Percentiles rank a stretch among this genome's conserved stretches.
phyloP scores from a whole-genome alignment of 208 protist genomes.

The Entamoeba histolytica region DNA sequence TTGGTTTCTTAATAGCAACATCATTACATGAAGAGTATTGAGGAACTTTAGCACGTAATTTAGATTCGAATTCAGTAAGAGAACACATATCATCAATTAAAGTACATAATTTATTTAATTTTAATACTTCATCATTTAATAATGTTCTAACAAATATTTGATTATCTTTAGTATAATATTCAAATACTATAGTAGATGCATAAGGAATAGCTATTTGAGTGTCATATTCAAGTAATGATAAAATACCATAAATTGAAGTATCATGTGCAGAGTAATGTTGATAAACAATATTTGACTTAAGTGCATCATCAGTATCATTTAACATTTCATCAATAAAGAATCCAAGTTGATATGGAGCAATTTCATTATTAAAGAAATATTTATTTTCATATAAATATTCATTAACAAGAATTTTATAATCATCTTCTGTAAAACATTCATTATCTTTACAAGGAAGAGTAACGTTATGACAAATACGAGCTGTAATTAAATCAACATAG shows the following conservation, averaged over 20 bases:
- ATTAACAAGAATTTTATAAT: not conserved
- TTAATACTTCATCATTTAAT: not conserved
- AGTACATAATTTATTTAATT: not conserved
- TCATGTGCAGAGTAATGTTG: not conserved
- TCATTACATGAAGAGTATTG: not conserved
- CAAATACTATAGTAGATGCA: not conserved
- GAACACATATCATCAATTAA: not conserved
- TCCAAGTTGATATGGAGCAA: not conserved
- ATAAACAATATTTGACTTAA: not conserved
- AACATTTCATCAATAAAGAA: not conserved
- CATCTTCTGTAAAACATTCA: not conserved
- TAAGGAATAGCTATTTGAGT: not conserved
- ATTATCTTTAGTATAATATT: not conserved
- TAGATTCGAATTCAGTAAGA: not conserved
- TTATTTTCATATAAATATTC: not conserved
- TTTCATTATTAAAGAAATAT: not conserved
- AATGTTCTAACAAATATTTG: not conserved
- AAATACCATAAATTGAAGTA: not conserved
- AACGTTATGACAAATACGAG: not conserved
- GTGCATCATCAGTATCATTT: not conserved
- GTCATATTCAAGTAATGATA: not conserved
- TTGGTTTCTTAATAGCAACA: not conserved
- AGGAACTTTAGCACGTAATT: not conserved
- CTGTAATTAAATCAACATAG: not conserved
- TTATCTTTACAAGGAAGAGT: not conserved